Evolutionary conservation across 495 filamentous ascomycete genomes (phyloP), one percentile per base, ranked within the genome.

Genomic region (Penicillium herquei): DNA sequence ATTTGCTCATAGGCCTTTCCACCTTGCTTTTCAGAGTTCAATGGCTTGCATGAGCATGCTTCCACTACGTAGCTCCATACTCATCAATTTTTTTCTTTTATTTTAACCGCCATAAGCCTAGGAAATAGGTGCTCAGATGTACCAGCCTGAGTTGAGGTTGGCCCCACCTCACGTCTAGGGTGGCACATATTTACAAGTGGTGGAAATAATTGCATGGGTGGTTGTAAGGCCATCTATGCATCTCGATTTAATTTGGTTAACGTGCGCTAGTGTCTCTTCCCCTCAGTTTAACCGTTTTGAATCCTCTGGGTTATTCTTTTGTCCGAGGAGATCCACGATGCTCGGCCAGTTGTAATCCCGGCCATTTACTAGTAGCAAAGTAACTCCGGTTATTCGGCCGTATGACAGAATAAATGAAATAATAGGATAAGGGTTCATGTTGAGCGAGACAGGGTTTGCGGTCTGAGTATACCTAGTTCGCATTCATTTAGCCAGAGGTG

Each of bases 91-190:
- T n/a, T 16, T 46, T 46, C 4, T 46, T 32, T 46, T 46, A 8
- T 0, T 26, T 12, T 32, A 31, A 46, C 21, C 43, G 43, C 43
- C 26, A 46, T 46, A 46, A 46, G 43, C 43, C 43, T 46, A 46
- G 26, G 11, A 46, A 46, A 46, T 0, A n/a, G 6, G 26, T 32
- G 43, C 26, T 32, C 43, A 32, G 26, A 14, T 26, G 30, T 46
- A 26, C 43, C 21, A 4, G 4, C 21, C 21, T 46, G 34, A 13
- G 43, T 32, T 26, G 26, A 13, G 43, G 7, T 3, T 45, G 43
- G 16, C 21, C 43, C 43, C 43, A 46, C 26, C 26, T 46, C 21
- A 46, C 26, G 34, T 9, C 8, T 9, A 37, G 34, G 34, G 34
- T 9, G 34, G 21, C 21, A 26, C 21, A 26, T 37, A 37, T 13